Evolutionary conservation across 805 yeast genomes (phyloP), one percentile per base, ranked within the genome.

Genomic region (Candida nonsorbophila): DNA sequence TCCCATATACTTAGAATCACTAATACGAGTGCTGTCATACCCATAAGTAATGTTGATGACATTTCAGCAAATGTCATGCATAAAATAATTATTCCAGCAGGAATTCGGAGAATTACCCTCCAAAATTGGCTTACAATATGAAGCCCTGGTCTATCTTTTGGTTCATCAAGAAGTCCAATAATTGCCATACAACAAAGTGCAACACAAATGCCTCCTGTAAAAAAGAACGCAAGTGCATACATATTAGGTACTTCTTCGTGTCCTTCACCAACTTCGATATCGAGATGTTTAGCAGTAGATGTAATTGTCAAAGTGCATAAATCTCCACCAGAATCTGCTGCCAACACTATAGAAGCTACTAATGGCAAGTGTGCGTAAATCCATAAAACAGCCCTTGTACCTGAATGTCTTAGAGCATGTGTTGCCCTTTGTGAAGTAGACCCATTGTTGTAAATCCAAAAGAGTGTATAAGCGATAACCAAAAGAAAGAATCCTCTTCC

Each of bases 281-380:
- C 35, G 15, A 22, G 14, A 5, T 4, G 20, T n/a, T 12, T 16
- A 6, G 6, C 22, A 12, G 28, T 12, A 11, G 24, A 9, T 11
- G 12, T 22, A 7, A 7, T 7, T 10, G 13, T 8, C 12, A 53
- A 26, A 14, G 49, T 41, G 8, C 63, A 51, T 30, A 75, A 43
- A 14, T 72, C 76, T 2, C 72, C 74, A 12, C 72, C 77, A 3
- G 80, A 67, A 53, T 76, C 81, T 2, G 81, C 83, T 16, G 75
- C 69, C 18, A 76, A 55, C 18, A 75, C 62, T 29, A 77, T 47
- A 1, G 72, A 45, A 0, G 72, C 77, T 27, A 73, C 62, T 23
- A 74, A 49, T 0, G 79, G 75, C 20, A 75, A 37, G 41, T 77
- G 84, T 6, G 50, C 26, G 36, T 61, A 60, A 4, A 70, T 49